Evolutionary conservation across 2,329 filamentous ascomycete species (phyloP).

Genomic region (Meredithiella fracta): DNA sequence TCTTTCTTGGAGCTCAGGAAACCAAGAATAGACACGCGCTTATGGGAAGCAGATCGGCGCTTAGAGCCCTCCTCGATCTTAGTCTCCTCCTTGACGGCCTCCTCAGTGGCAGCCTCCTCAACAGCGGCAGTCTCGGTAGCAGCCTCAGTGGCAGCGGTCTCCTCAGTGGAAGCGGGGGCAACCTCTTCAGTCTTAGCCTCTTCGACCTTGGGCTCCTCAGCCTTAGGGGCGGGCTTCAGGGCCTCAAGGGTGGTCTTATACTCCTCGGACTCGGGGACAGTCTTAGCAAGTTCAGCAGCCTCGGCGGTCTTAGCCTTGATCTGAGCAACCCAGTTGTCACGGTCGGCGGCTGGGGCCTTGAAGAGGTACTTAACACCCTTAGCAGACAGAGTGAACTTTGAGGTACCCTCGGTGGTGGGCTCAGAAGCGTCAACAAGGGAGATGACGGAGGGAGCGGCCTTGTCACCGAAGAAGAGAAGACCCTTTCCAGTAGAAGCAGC

Average conservation of each 20-base stretch:
- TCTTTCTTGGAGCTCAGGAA: conserved; percentile 38
- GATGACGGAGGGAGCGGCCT: conserved; percentile 64
- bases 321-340: conserved; percentile 81
- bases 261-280: conserved; percentile 59
- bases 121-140: conserved; percentile 19
- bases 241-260: conserved; percentile 80
- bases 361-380: conserved; percentile 86
- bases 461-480: conserved; percentile 81
- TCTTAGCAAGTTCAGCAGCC: conserved; percentile 64
- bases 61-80: conserved; percentile 30
- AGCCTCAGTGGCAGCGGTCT: too few relatives aligned
- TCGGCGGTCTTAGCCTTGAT: conserved; percentile 69
- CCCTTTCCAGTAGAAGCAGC: conserved; percentile 89
- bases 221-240: conserved; percentile 33
- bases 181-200: conserved; percentile 24
- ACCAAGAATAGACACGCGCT: conserved; percentile 49
- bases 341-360: conserved; percentile 64
- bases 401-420: conserved; percentile 55
- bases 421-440: conserved; percentile 59
- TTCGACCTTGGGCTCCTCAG: conserved; percentile 27
- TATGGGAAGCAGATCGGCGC: conserved; percentile 46
- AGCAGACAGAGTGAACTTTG: conserved; percentile 74
- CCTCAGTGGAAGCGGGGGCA: conserved; percentile 23
- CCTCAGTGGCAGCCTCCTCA: conserved; percentile 21
- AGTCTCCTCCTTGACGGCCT: conserved; percentile 21